These are phyloP conservation scores for Scedosporium apiospermum DNA, from an alignment of 2,329 filamentous ascomycete species.

Conservation along the genomic window DNA sequence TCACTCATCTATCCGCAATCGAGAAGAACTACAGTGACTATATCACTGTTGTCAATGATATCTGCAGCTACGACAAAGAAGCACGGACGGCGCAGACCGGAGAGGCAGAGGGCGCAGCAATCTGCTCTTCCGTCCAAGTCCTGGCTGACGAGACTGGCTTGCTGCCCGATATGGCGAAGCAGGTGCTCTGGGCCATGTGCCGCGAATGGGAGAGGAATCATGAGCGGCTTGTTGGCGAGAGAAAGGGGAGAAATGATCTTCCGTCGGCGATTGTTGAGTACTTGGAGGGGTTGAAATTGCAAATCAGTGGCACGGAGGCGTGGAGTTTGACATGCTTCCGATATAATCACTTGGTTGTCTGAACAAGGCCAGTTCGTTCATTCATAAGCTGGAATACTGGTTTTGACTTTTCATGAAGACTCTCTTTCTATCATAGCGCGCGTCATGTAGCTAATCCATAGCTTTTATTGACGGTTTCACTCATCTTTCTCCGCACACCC, in stretches of 20 bases:
- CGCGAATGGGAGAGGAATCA: slow-evolving; percentile 9
- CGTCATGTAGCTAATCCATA: too few species aligned
- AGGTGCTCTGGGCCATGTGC: slow-evolving; percentile 9
- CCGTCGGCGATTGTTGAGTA: slow-evolving; percentile 3
- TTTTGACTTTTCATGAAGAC: too few species aligned
- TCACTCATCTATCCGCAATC: slow-evolving; percentile 13
- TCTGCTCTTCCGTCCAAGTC: slow-evolving; percentile 22
- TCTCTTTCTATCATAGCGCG: too few species aligned
- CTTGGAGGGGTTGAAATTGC: slow-evolving; percentile 7
- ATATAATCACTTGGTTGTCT: slow-evolving; percentile 5
- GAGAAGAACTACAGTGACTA: slow-evolving; percentile 27
- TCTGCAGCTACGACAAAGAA: slow-evolving; percentile 31
- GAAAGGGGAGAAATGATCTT: background rate
- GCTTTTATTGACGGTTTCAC: background rate
- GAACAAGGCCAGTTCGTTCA: too few species aligned
- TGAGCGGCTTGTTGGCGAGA: background rate
- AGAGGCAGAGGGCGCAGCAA: slow-evolving; percentile 14
- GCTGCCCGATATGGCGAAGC: slow-evolving; percentile 6
- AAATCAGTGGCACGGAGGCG: slow-evolving; percentile 9
- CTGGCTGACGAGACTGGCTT: slow-evolving; percentile 16
- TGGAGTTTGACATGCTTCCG: slow-evolving; percentile 10
- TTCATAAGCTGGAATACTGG: too few species aligned
- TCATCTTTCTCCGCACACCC: background rate
- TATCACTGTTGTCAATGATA: slow-evolving; percentile 30
- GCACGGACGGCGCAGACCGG: slow-evolving; percentile 7